phyloP scores from a whole-genome alignment of 2,329 filamentous ascomycete genomes.

The Botrytis squamosa region DNA sequence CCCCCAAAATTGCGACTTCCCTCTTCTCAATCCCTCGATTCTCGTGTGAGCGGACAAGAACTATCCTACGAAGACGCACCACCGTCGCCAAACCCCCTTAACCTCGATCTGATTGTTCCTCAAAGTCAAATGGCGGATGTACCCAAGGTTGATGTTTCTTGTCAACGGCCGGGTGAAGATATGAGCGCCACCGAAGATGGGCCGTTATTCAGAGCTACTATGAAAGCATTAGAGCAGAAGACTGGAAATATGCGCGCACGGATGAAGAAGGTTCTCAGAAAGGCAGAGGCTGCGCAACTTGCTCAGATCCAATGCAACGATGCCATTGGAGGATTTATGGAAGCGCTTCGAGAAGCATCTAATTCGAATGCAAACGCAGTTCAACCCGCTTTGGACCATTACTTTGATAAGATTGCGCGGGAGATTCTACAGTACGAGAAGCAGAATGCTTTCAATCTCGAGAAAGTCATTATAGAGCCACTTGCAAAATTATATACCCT shows the following conservation, averaged over 20 bases:
- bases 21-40: slow-evolving; percentile 85
- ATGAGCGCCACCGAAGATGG: slow-evolving; percentile 85
- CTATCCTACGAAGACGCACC: slow-evolving; percentile 53
- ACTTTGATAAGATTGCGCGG: slow-evolving; percentile 93
- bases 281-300: slow-evolving; percentile 81
- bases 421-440: slow-evolving; percentile 87
- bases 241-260: slow-evolving; percentile 89
- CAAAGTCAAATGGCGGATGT: slow-evolving; percentile 33
- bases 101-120: slow-evolving; percentile 40
- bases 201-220: slow-evolving; percentile 91
- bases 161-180: slow-evolving; percentile 82
- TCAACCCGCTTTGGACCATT: slow-evolving; percentile 95
- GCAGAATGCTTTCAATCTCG: slow-evolving; percentile 78
- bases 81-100: slow-evolving; percentile 49
- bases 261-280: slow-evolving; percentile 95
- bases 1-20: slow-evolving; percentile 77
- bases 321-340: slow-evolving; percentile 77
- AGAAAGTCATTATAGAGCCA: slow-evolving; percentile 93
- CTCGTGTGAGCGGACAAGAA: slow-evolving; percentile 73
- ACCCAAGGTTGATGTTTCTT: slow-evolving; percentile 84
- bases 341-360: slow-evolving; percentile 82
- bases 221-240: slow-evolving; percentile 95
- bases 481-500: slow-evolving; percentile 87
- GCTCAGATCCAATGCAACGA: slow-evolving; percentile 85
- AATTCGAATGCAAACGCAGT: slow-evolving; percentile 92